phyloP scores from a whole-genome alignment of 108 stramenopile species.

The Thalassiosira profunda region DNA sequence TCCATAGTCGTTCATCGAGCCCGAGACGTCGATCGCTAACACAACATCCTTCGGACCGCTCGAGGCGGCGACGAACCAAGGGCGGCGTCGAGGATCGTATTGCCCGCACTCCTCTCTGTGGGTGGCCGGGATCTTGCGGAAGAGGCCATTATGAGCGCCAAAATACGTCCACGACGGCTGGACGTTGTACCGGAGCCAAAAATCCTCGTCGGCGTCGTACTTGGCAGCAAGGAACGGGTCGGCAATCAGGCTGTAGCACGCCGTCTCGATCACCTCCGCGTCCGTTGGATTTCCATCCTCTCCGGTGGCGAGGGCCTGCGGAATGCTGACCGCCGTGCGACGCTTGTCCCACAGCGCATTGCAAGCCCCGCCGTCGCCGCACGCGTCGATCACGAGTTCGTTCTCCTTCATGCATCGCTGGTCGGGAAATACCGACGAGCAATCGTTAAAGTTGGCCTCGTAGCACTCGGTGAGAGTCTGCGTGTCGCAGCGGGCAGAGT shows the following conservation, averaged over 20 bases:
- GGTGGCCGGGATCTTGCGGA: conserved; percentile 42
- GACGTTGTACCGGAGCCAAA: conserved; percentile 3
- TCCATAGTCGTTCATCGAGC: conserved; percentile 46
- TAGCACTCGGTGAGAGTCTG: conserved; percentile 12
- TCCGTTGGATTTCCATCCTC: not conserved
- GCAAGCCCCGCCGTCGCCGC: conserved; percentile 1
- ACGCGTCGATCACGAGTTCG: not conserved
- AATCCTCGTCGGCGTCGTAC: conserved; percentile 13
- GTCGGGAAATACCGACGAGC: conserved; percentile 10
- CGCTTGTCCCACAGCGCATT: conserved; percentile 13
- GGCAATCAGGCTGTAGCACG: conserved; percentile 21
- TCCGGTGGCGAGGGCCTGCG: not conserved
- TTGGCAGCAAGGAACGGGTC: conserved; percentile 16
- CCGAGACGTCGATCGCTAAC: conserved; percentile 59
- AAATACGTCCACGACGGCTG: conserved; percentile 34
- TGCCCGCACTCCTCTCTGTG: conserved; percentile 13
- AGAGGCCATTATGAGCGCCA: conserved; percentile 46
- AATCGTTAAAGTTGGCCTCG: conserved; percentile 1
- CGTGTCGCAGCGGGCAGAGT: not conserved
- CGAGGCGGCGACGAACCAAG: conserved; percentile 71
- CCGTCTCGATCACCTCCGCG: conserved; percentile 11
- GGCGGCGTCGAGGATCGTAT: conserved; percentile 46
- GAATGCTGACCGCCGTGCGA: conserved; percentile 3
- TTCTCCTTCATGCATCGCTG: conserved; percentile 9
- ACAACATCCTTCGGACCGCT: conserved; percentile 70